Base-by-base conservation (phyloP, 179 eudicot species). In the Silene noctiflora region DNA sequence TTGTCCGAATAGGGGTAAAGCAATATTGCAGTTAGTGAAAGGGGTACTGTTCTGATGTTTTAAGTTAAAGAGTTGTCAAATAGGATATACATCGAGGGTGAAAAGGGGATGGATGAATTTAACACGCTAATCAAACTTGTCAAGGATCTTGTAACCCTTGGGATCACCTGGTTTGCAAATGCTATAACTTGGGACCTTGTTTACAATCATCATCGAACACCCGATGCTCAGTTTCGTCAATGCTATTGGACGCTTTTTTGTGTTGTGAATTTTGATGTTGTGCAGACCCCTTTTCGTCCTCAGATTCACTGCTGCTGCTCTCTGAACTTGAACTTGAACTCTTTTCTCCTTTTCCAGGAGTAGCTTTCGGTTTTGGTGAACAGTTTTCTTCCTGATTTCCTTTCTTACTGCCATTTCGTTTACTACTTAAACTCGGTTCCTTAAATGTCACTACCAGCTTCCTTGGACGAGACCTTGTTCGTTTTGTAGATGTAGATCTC, bases 371-470 rank as follows among this genome's bases (percentile, higher is more conserved):
- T 53, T 72, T 77, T 12, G 73, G 75, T 25, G 81, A 74, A 74
- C 46, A n/a, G 21, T 48, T 72, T 65, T 69, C 33, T 20, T 77
- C 78, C 70, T 77, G 75, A n/a, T 67, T 20, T 1, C n/a, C 59
- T 22, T 71, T 58, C 61, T 78, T 77, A 24, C 78, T 72, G 0
- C 74, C 71, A 67, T 76, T 74, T 55, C 69, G 68, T 46, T 69
- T 82, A 4, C 77, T 68, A 12, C 84, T 75, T 67, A 74, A 74
- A 73, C 72, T 82, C 22, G 86, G 85, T 60, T 83, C 86, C 62
- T 70, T 84, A 71, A 84, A 84, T 17, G 87, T 84, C 51, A 84
- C 87, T 2, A 84, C 81, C 46, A 79, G 51, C 74, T 77, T 82
- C 62, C 85, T 79, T 17, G 63, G 79, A n/a, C 85, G 83, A 21